Conservation (phyloP, 2,329 filamentous ascomycete species). For the Xylaria arbuscula region DNA sequence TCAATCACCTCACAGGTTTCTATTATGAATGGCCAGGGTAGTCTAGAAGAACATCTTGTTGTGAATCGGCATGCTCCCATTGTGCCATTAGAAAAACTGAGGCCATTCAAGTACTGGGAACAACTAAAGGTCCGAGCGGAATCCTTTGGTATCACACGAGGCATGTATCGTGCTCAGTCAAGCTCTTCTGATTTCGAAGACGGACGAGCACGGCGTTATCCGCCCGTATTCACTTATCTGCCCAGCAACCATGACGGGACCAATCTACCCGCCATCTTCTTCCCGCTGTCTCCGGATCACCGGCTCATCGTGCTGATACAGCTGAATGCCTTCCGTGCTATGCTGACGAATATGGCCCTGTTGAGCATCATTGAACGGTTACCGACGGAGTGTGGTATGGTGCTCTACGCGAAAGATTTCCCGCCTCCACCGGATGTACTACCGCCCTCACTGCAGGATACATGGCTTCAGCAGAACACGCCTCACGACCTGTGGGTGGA, state of each 20-base stretch:
- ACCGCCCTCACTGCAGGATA: constrained; percentile 44
- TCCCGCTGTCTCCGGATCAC: constrained; percentile 44
- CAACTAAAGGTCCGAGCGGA: constrained; percentile 29
- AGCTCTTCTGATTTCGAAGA: constrained; percentile 27
- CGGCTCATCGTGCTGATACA: constrained; percentile 43
- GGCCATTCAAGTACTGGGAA: constrained; percentile 43
- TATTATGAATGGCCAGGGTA: constrained; percentile 5
- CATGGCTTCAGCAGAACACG: constrained; percentile 43
- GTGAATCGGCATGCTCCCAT: constrained; percentile 2
- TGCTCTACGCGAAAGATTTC: constrained; percentile 38
- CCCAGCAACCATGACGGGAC: constrained; percentile 8
- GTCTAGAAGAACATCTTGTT: constrained; percentile 20
- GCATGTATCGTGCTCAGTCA: background rate
- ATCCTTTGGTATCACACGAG: constrained; percentile 9
- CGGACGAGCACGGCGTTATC: constrained; percentile 23
- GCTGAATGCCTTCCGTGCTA: constrained; percentile 43
- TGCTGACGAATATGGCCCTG: constrained; percentile 44
- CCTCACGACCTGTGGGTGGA: constrained; percentile 49
- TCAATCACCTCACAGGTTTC: constrained; percentile 4
- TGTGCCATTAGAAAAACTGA: constrained; percentile 32
- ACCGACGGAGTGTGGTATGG: constrained; percentile 43
- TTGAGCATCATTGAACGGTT: constrained; percentile 41
- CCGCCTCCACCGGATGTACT: constrained; percentile 36
- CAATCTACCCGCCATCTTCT: constrained; percentile 34
- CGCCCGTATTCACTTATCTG: constrained; percentile 42